Conservation (phyloP, 2,329 filamentous ascomycete genomes). For the Helminthosporium solani region DNA sequence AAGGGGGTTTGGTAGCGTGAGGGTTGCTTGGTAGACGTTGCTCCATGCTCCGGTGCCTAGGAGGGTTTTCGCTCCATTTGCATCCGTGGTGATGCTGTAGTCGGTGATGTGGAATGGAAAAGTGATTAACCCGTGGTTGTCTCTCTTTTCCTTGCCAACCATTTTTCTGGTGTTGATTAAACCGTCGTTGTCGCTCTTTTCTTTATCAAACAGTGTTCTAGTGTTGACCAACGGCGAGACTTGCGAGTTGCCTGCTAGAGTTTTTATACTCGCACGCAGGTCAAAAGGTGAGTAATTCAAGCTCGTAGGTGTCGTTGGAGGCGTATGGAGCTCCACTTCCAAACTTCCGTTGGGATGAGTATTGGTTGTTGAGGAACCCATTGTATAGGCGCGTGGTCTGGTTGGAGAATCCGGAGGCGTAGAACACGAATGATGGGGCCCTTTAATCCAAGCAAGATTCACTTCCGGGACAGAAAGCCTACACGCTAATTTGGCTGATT, state of each 20-base stretch:
- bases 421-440: conserved; percentile 12
- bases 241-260: not conserved
- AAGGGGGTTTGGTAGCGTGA: conserved; percentile 15
- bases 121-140: conserved; percentile 21
- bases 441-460: not conserved
- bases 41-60: conserved; percentile 41
- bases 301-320: conserved; percentile 31
- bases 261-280: conserved; percentile 7
- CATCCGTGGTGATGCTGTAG: conserved; percentile 26
- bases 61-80: conserved; percentile 25
- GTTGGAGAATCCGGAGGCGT: conserved; percentile 33
- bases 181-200: conserved; percentile 24
- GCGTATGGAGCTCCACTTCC: conserved; percentile 14
- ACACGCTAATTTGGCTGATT: conserved; percentile 8
- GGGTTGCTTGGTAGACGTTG: conserved; percentile 38
- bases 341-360: not conserved
- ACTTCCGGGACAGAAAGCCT: conserved; percentile 8
- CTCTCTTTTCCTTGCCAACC: conserved; percentile 18
- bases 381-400: conserved; percentile 16
- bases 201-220: no score
- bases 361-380: conserved; percentile 10
- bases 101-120: conserved; percentile 29
- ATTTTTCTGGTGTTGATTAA: no score
- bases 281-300: conserved; percentile 20
- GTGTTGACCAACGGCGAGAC: no score